Percentiles rank a stretch among this genome's conserved stretches.
Evolutionary conservation across 202 grass and related monocot species (phyloP).

Genomic region (Saccharum hybrid): DNA sequence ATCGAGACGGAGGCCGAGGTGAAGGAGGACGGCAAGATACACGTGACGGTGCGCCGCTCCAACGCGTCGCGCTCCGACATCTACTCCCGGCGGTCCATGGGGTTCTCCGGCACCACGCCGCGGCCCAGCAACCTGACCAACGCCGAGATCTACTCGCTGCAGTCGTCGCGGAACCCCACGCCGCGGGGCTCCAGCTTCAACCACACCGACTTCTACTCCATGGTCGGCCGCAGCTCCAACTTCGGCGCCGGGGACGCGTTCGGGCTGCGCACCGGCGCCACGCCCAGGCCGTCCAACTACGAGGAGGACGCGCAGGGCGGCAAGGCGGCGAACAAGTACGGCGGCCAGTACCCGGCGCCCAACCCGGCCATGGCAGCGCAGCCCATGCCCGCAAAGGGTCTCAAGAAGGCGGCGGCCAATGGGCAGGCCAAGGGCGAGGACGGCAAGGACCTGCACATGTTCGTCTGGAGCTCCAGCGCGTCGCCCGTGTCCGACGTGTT

Average conservation of each 20-base stretch:
- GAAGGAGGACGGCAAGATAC: slow-evolving; percentile 90
- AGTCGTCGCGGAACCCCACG: slow-evolving; percentile 93
- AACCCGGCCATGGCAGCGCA: slow-evolving; percentile 69
- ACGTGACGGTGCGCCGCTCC: slow-evolving; percentile 96
- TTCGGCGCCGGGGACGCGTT: slow-evolving; percentile 76
- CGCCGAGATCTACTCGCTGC: slow-evolving; percentile 99
- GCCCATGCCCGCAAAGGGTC: background rate
- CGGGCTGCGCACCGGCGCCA: slow-evolving; percentile 65
- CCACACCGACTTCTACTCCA: slow-evolving; percentile 99
- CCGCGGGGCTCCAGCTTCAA: slow-evolving; percentile 96
- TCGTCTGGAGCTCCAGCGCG: slow-evolving; percentile 98
- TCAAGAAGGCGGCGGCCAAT: slow-evolving; percentile 52
- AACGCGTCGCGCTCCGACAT: slow-evolving; percentile 92
- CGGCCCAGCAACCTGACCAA: slow-evolving; percentile 96
- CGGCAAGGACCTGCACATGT: slow-evolving; percentile 99
- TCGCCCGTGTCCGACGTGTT: slow-evolving; percentile 98
- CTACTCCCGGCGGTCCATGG: slow-evolving; percentile 87
- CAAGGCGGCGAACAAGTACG: slow-evolving; percentile 43
- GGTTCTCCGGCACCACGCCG: slow-evolving; percentile 86
- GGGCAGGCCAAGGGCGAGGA: slow-evolving; percentile 78
- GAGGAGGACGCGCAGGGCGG: slow-evolving; percentile 65
- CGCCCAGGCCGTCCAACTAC: slow-evolving; percentile 86
- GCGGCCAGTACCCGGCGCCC: slow-evolving; percentile 77
- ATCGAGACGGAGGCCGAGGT: slow-evolving; percentile 94
- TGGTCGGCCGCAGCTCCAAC: slow-evolving; percentile 95